Evolutionary conservation across 768 basidiomycete genomes (phyloP).

Genomic region (Serendipita vermifera): DNA sequence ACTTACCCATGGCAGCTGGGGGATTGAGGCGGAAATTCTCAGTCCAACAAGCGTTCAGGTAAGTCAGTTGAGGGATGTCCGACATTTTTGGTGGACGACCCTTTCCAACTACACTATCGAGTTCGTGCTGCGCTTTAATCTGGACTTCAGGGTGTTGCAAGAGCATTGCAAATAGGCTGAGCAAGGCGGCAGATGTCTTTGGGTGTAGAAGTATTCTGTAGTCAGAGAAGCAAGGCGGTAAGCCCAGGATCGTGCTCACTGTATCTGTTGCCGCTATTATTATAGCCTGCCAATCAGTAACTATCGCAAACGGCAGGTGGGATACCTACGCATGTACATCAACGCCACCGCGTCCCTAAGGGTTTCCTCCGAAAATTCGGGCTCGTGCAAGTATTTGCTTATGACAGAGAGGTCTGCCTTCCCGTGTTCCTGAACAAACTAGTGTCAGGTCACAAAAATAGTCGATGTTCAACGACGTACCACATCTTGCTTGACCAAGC

Average conservation of each 20-base stretch:
- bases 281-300: no score
- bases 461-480: no score
- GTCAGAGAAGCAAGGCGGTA: no score
- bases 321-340: no score
- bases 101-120: slow-evolving; percentile 44
- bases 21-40: not conserved
- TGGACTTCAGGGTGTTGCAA: slow-evolving; percentile 41
- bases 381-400: not conserved
- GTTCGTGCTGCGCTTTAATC: slow-evolving; percentile 48
- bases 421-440: not conserved
- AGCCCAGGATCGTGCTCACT: not conserved
- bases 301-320: no score
- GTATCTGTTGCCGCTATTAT: not conserved
- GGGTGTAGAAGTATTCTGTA: no score
- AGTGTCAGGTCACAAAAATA: no score
- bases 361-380: not conserved
- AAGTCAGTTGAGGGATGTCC: slow-evolving; percentile 24
- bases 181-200: not conserved
- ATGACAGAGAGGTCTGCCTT: not conserved
- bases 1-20: not conserved
- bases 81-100: slow-evolving; percentile 48
- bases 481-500: not conserved
- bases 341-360: not conserved
- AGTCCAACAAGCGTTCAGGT: not conserved
- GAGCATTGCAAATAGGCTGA: not conserved